Evolutionary conservation across 352 stramenopile species (phyloP).

Genomic region (Elongisporangium undulatum): DNA sequence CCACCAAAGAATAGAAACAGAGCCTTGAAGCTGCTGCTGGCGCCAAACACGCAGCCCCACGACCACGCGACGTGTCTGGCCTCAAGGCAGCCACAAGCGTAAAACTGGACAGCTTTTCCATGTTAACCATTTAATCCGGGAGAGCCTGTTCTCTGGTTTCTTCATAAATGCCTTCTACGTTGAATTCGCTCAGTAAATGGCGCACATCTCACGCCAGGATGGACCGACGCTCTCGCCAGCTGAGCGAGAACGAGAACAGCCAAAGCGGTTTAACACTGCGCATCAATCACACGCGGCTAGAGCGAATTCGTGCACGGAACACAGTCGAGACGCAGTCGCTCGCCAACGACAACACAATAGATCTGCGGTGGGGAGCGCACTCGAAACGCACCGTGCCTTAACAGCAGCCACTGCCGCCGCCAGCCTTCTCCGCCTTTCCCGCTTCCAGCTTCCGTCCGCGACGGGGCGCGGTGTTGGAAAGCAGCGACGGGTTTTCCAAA

Average conservation of each 20-base stretch:
- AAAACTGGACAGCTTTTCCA: neutral
- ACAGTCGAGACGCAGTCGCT: neutral
- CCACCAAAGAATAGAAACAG: neutral
- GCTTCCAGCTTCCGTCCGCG: constrained; percentile 55
- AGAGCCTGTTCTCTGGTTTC: neutral
- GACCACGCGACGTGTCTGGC: neutral
- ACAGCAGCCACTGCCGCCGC: constrained; percentile 44
- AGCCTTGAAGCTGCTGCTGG: neutral
- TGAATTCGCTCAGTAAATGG: neutral
- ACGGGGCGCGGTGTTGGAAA: constrained; percentile 85
- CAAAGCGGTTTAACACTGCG: neutral
- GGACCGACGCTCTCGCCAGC: neutral
- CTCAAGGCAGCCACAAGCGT: neutral
- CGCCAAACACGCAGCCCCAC: neutral
- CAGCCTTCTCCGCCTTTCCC: constrained; percentile 46
- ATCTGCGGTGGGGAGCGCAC: neutral
- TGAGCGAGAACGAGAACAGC: neutral
- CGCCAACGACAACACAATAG: neutral
- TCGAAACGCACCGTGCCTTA: constrained; percentile 13
- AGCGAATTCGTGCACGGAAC: neutral
- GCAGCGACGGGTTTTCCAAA: constrained; percentile 85
- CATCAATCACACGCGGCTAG: neutral
- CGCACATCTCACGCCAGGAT: neutral
- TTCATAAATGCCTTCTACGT: neutral
- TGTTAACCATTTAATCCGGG: neutral